Percentiles rank a stretch among this genome's conserved stretches.
phyloP scores from a whole-genome alignment of 805 yeast species.

The Nematodospora valgi region DNA sequence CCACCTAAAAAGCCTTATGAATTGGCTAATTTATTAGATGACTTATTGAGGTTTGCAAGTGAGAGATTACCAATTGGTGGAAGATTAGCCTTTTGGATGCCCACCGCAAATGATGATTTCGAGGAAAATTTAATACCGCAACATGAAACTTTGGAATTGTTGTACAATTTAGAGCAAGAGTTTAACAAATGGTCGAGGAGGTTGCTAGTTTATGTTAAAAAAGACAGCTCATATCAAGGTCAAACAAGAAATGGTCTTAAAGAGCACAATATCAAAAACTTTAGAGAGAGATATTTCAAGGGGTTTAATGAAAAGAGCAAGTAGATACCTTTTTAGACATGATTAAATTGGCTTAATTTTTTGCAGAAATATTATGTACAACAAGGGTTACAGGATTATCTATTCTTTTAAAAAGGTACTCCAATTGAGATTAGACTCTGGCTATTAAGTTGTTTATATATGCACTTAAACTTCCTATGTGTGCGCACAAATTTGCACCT shows the following conservation, averaged over 20 bases:
- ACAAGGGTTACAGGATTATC: too few species aligned
- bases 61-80: constrained; percentile 70
- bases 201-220: constrained; percentile 72
- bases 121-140: constrained; percentile 69
- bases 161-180: constrained; percentile 77
- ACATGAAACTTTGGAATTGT: constrained; percentile 67
- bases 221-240: constrained; percentile 50
- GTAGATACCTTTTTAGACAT: too few species aligned
- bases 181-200: constrained; percentile 94
- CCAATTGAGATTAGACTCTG: too few species aligned
- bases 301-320: constrained; percentile 50
- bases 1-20: constrained; percentile 92
- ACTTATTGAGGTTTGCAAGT: constrained; percentile 70
- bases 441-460: too few species aligned
- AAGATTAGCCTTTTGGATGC: constrained; percentile 95
- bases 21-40: constrained; percentile 72
- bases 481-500: too few species aligned
- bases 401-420: too few species aligned
- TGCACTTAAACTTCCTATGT: too few species aligned
- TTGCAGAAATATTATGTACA: too few species aligned
- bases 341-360: too few species aligned
- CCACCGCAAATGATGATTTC: constrained; percentile 86
- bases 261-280: constrained; percentile 47
- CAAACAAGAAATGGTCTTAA: constrained; percentile 42
- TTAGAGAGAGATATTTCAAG: constrained; percentile 73